Evolutionary conservation across 148 eudicot genomes (phyloP), one percentile per base, ranked within the genome.

Genomic region (Rhododendron kiyosumense): DNA sequence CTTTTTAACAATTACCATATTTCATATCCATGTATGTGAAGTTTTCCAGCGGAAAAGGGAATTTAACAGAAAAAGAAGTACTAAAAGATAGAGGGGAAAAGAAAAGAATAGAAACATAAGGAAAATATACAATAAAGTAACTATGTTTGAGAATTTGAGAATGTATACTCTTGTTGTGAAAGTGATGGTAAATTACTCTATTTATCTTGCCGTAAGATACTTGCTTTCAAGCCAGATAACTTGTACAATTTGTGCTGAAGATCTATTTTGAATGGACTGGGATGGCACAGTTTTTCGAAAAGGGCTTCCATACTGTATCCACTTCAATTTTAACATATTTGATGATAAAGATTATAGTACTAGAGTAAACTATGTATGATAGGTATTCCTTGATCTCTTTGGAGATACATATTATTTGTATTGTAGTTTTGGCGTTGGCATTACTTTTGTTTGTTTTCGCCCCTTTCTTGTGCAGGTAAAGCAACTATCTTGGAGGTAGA

Each of bases 401-500:
- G 41, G 45, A 45, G 79, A 51, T 36, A 6, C 73, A n/a, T 48
- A 30, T 54, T 24, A 84, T 49, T 13, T n/a, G 75, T 41, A 59
- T 22, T 76, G 32, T 34, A 67, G 85, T 28, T 73, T 76, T 43
- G 75, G 26, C 24, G n/a, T 63, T 59, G 4, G 28, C 7, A 0
- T 78, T 38, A 36, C 41, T 85, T 18, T 75, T 52, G 2, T 71
- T 13, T 7, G 1, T 22, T 41, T 24, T n/a, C 0, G 1, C 18
- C 36, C 45, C 38, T 38, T 51, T 76, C 86, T 24, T 75, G 41
- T 26, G 57, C 86, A 97, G 99, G 98, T 87, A 97, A 95, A 91
- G 98, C 99, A 87, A 90, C 98, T 65, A 86, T 97, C 78, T 83
- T 97, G 86, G 98, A 97, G 87, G 30, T 94, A 88, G 98, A 97